phyloP scores from a whole-genome alignment of 2,329 filamentous ascomycete species.

The Exserohilum turcica region DNA sequence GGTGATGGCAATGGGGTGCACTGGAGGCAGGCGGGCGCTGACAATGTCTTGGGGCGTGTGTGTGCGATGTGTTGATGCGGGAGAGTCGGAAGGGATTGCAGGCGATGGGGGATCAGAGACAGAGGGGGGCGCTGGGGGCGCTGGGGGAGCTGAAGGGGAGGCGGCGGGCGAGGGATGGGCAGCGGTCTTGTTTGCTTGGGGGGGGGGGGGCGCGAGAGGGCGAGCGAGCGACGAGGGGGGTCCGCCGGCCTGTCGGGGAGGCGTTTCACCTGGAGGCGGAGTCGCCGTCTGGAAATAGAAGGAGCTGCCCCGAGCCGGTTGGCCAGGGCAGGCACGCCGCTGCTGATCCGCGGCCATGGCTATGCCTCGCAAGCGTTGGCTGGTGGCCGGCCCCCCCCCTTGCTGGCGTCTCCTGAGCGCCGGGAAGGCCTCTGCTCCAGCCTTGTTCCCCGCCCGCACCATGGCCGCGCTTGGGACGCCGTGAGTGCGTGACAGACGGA shows the following conservation, averaged over 20 bases:
- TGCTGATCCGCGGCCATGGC: slow-evolving; percentile 11
- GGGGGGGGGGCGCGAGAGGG: too few relatives aligned
- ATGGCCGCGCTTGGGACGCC: too few relatives aligned
- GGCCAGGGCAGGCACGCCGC: not conserved
- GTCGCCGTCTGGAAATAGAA: slow-evolving; percentile 21
- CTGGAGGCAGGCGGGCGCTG: slow-evolving; percentile 1
- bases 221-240: not conserved
- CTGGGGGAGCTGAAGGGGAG: slow-evolving; percentile 14
- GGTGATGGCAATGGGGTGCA: not conserved
- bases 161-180: slow-evolving; percentile 5
- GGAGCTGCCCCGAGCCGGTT: slow-evolving; percentile 18
- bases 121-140: not conserved
- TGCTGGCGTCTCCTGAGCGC: slow-evolving; percentile 9
- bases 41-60: not conserved
- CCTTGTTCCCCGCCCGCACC: too few relatives aligned
- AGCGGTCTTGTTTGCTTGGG: slow-evolving; percentile 29
- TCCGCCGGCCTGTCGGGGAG: slow-evolving; percentile 23
- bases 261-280: slow-evolving; percentile 27
- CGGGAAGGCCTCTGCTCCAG: not conserved
- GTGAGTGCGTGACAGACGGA: too few relatives aligned
- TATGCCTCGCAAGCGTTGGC: slow-evolving; percentile 7
- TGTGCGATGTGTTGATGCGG: not conserved
- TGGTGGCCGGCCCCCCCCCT: not conserved
- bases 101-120: too few relatives aligned
- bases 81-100: slow-evolving; percentile 3